These are phyloP conservation scores for Globisporangium echinulatum DNA, from an alignment of 352 stramenopile species.

Conservation along the genomic window DNA sequence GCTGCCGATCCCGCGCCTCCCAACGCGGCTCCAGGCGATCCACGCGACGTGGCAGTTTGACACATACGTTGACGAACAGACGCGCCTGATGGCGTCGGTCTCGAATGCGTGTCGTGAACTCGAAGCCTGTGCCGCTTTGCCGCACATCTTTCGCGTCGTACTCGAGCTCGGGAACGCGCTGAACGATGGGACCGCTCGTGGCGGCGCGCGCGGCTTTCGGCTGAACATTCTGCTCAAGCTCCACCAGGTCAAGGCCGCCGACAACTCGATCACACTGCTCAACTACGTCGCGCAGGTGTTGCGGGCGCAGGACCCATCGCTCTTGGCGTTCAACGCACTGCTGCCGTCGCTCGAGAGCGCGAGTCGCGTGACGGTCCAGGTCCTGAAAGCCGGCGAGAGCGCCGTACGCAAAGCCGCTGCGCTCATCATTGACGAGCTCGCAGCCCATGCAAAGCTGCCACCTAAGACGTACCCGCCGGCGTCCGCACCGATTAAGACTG, in stretches of 20 bases:
- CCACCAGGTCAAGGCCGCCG: conserved; percentile 75
- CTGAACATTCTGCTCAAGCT: conserved; percentile 87
- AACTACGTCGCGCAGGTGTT: conserved; percentile 76
- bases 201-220: conserved; percentile 83
- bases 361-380: conserved; percentile 69
- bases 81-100: conserved; percentile 73
- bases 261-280: conserved; percentile 80
- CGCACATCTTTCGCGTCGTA: conserved; percentile 83
- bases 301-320: conserved; percentile 53
- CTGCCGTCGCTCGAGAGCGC: conserved; percentile 67
- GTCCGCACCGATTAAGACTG: background rate
- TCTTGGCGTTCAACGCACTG: conserved; percentile 71
- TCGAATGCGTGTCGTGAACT: conserved; percentile 87
- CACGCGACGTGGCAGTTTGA: conserved; percentile 84
- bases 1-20: conserved; percentile 49
- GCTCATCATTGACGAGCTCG: conserved; percentile 66
- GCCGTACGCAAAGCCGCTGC: conserved; percentile 67
- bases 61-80: conserved; percentile 73
- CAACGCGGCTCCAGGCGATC: conserved; percentile 66
- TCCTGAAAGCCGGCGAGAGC: conserved; percentile 69
- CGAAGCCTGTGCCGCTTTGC: conserved; percentile 80
- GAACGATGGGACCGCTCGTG: conserved; percentile 82
- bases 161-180: conserved; percentile 87
- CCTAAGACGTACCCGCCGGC: conserved; percentile 25
- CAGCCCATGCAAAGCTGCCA: conserved; percentile 58